Conservation (phyloP, 2,329 filamentous ascomycete genomes). For the Cladosporium sp. region DNA sequence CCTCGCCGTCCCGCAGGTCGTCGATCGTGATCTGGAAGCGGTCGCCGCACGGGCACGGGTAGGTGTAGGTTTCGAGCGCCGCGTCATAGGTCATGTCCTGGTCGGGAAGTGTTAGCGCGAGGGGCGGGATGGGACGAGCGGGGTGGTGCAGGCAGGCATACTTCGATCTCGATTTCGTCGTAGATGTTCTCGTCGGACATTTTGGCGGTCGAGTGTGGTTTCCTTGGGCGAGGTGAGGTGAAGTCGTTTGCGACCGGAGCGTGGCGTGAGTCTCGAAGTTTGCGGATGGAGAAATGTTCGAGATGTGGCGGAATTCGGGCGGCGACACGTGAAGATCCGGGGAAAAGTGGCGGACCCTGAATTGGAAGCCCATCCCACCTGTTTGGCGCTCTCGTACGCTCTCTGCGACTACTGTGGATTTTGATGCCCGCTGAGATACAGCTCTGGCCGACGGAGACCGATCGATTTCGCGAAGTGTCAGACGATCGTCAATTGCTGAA, state of each 20-base stretch:
- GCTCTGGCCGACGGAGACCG: too few species aligned
- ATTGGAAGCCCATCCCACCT: too few species aligned
- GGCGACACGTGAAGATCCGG: too few species aligned
- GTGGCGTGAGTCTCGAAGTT: too few species aligned
- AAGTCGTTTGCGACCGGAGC: neutral
- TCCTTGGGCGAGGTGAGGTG: neutral
- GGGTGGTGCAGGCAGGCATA: conserved; percentile 4
- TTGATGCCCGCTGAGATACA: too few species aligned
- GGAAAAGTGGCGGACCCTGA: too few species aligned
- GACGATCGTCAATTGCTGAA: too few species aligned
- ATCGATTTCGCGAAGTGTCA: too few species aligned
- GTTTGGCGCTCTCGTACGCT: too few species aligned
- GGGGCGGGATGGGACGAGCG: neutral
- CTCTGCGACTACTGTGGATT: too few species aligned
- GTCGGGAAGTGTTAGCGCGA: neutral
- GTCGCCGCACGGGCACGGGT: conserved; percentile 95
- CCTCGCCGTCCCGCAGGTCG: conserved; percentile 80
- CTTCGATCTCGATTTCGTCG: conserved; percentile 95
- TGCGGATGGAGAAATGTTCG: too few species aligned
- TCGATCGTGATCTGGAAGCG: conserved; percentile 83
- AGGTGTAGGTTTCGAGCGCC: conserved; percentile 80
- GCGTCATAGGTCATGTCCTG: conserved; percentile 85
- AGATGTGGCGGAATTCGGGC: too few species aligned
- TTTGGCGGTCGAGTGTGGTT: neutral
- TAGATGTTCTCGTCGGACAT: conserved; percentile 55